Base-by-base conservation (phyloP, 2,329 filamentous ascomycete genomes). In the Fusarium sp. region DNA sequence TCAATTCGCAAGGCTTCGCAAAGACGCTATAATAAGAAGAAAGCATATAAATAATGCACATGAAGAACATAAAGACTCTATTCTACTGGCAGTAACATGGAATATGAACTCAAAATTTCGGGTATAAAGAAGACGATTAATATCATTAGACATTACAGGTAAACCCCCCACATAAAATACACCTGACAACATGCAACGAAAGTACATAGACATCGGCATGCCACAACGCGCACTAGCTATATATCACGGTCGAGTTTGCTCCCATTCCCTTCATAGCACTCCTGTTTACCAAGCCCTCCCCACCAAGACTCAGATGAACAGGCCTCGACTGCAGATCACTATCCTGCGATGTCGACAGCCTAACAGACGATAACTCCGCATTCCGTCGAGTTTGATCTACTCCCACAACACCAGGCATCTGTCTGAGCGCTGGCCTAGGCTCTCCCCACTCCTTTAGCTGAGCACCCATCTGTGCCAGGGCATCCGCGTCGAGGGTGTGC, bases 361-460 rank as follows among this genome's bases (percentile, higher is more conserved):
- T 34, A 4, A 40, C 21, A 3, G 17, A 51, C 2, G 24, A 60
- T 2, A 15, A 9, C n/a, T 45, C 28, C 6, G n/a, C 31, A 17
- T 26, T n/a, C 2, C 24, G 13, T 14, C 15, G 9, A 17, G n/a
- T 22, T n/a, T 40, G 52, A 6, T 58, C 52, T 13, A 50, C 40
- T 24, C 55, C 46, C 5, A 61, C 40, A 14, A 68, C 15, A 6
- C 60, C 47, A 34, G 31, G 11, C 1, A 57, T 36, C 4, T 47
- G 22, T 6, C 2, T 17, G 9, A 54, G 38, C 0, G 40, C 26
- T 3, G 55, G 19, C 3, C 56, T 60, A 1, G 45, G 33, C 34
- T 66, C 44, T 14, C 45, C 56, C 42, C 33, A 61, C 26, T 69
- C 64, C 33, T 57, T 51, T 11, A 69, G 38, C 10, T 66, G 57